Evolutionary conservation across 1,284 basidiomycete genomes (phyloP), one percentile per base, ranked within the genome.

Genomic region (Malassezia furfur): DNA sequence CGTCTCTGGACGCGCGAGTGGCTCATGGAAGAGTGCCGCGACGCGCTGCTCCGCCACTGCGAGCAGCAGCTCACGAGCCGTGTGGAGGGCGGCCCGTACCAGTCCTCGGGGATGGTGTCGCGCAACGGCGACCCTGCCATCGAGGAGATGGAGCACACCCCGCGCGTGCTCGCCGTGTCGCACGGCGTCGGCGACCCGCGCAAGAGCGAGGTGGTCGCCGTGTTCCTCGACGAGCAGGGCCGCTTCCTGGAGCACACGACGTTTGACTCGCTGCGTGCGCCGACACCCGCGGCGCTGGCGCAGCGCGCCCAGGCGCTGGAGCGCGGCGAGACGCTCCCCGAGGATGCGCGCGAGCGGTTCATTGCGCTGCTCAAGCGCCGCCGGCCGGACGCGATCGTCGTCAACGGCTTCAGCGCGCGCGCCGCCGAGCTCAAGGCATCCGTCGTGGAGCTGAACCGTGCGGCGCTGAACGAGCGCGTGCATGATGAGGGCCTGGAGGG

Each of bases 131-230:
- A 68, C 32, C 64, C 64, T 40, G 62, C 63, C 45, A 77, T 79
- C 5, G 80, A 81, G 25, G 82, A 85, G 75, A 80, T 81, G 54
- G 77, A 80, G 39, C 87, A 88, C 45, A 82, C 82, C 0, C 85
- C 90, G 0, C 85, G 86, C 7, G 90, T 98, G 4, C 80, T 99
- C 36, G 88, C 93, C 5, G 78, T 96, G 55, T 96, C 93, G 4
- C 90, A 91, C 82, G 94, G 94, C 43, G 85, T 86, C 71, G 94
- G 94, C 48, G 90, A 94, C 65, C 88, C 88, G 37, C 84, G 86
- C 65, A 86, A 85, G 67, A 93, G 98, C 75, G 84, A 85, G 1
- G 87, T 96, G 57, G 83, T 85, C 31, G 78, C 88, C 32, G 85
- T 94, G 50, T 87, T 85, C 76, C 75, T 96, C 49, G 91, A 96